Conservation (phyloP, 2,329 filamentous ascomycete species). For the Orbilia brochopaga region DNA sequence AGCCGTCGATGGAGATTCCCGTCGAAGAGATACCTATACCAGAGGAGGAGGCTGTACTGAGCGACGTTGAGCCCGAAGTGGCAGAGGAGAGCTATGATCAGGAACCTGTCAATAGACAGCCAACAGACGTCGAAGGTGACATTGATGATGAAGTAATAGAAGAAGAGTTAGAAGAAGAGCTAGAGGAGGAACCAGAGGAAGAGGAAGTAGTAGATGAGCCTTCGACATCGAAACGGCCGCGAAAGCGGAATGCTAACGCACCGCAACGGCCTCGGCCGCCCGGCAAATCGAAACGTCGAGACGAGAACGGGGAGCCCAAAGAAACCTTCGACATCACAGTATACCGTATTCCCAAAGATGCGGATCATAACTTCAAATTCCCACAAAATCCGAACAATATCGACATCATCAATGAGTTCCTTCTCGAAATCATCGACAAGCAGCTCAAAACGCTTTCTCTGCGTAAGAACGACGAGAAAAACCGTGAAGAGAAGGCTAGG, state of each 20-base stretch:
- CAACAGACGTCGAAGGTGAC: slow-evolving; percentile 14
- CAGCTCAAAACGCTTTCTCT: slow-evolving; percentile 39
- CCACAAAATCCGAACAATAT: slow-evolving; percentile 43
- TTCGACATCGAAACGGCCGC: background rate
- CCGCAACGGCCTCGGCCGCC: slow-evolving; percentile 15
- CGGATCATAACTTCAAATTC: slow-evolving; percentile 45
- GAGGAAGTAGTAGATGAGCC: slow-evolving; percentile 22
- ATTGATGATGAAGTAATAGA: background rate
- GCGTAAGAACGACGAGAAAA: slow-evolving; percentile 31
- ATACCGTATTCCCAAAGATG: slow-evolving; percentile 40
- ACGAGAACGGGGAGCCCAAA: slow-evolving; percentile 36
- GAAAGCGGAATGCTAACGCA: slow-evolving; percentile 9
- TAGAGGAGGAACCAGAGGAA: slow-evolving; percentile 28
- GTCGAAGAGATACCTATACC: slow-evolving; percentile 12
- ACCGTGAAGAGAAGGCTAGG: slow-evolving; percentile 46
- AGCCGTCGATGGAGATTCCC: slow-evolving; percentile 36
- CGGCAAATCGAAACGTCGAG: slow-evolving; percentile 17
- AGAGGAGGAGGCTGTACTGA: slow-evolving; percentile 29
- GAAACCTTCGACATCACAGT: slow-evolving; percentile 49
- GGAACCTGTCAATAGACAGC: background rate
- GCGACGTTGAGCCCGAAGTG: slow-evolving; percentile 33
- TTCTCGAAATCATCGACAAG: slow-evolving; percentile 36
- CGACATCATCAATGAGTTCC: slow-evolving; percentile 33
- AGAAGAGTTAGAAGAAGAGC: slow-evolving; percentile 8
- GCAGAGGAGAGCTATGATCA: slow-evolving; percentile 8